Percentiles rank a stretch among this genome's conserved stretches.
Evolutionary conservation across 2,329 filamentous ascomycete species (phyloP).

Genomic region (Penicillium sumatraense): DNA sequence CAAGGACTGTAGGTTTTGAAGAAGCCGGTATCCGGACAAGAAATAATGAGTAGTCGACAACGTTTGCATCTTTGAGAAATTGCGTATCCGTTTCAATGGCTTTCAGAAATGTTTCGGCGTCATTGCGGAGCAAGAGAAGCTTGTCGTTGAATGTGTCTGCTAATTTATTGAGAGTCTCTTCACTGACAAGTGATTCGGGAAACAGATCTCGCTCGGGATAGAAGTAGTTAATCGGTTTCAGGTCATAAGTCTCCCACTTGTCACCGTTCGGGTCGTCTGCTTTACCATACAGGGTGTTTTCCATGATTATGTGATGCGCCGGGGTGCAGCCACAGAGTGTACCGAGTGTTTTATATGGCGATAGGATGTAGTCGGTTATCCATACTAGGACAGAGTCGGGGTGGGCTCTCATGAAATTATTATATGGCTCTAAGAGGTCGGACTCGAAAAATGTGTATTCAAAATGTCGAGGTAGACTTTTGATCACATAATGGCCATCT

Average conservation of each 20-base stretch:
- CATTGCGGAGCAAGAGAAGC: constrained; percentile 59
- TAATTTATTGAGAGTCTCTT: constrained; percentile 68
- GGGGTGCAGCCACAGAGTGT: constrained; percentile 64
- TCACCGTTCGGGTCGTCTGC: constrained; percentile 47
- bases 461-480: constrained; percentile 70
- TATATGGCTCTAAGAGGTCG: constrained; percentile 69
- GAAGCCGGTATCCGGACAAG: constrained; percentile 62
- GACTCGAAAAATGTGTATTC: constrained; percentile 72
- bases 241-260: constrained; percentile 73
- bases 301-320: constrained; percentile 77
- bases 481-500: constrained; percentile 71
- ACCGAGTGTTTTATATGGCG: constrained; percentile 62
- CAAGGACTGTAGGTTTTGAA: constrained; percentile 37
- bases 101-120: constrained; percentile 61
- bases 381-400: constrained; percentile 68
- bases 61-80: constrained; percentile 65
- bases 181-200: constrained; percentile 64
- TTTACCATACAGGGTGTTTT: constrained; percentile 71
- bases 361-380: constrained; percentile 71
- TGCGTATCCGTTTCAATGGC: constrained; percentile 66
- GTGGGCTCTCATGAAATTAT: constrained; percentile 64
- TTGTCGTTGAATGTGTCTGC: constrained; percentile 72
- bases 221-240: constrained; percentile 76
- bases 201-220: constrained; percentile 75
- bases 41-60: constrained; percentile 77